Conservation (phyloP, 164 flowering plant genomes). For the Buxus sempervirens region DNA sequence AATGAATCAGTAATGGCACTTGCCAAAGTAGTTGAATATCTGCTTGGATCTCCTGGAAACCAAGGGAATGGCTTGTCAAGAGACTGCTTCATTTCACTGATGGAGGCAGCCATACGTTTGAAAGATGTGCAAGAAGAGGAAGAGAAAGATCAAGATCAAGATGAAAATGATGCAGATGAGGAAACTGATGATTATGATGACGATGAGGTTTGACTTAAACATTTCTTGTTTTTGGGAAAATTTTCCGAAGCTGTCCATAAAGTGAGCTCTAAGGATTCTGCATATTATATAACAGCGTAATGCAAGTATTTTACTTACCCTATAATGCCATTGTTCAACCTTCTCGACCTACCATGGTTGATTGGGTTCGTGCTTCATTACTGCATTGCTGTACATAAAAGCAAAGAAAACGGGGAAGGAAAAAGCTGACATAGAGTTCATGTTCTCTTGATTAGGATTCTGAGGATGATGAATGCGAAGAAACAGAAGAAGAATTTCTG, state of each 20-base stretch:
- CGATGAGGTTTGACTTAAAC: slow-evolving; percentile 43
- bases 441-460: slow-evolving; percentile 49
- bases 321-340: not conserved
- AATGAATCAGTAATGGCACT: slow-evolving; percentile 47
- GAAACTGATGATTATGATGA: slow-evolving; percentile 29
- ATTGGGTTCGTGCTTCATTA: no score
- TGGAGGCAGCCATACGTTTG: slow-evolving; percentile 48
- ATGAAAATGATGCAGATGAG: slow-evolving; percentile 26
- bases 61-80: slow-evolving; percentile 21
- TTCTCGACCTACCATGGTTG: not conserved
- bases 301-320: no score
- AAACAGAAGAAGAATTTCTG: slow-evolving; percentile 76
- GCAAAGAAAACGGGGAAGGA: not conserved
- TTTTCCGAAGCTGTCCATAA: not conserved
- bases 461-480: slow-evolving; percentile 66
- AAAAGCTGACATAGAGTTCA: not conserved
- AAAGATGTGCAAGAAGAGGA: slow-evolving; percentile 49
- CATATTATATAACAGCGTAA: no score
- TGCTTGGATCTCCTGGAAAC: slow-evolving; percentile 27
- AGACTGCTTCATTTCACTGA: slow-evolving; percentile 48
- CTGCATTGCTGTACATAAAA: no score
- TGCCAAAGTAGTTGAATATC: slow-evolving; percentile 47
- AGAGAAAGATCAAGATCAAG: slow-evolving; percentile 28
- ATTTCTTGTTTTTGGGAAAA: not conserved
- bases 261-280: not conserved